Conservation (phyloP, 306 rosid genomes). For the Vachellia collinsii region DNA sequence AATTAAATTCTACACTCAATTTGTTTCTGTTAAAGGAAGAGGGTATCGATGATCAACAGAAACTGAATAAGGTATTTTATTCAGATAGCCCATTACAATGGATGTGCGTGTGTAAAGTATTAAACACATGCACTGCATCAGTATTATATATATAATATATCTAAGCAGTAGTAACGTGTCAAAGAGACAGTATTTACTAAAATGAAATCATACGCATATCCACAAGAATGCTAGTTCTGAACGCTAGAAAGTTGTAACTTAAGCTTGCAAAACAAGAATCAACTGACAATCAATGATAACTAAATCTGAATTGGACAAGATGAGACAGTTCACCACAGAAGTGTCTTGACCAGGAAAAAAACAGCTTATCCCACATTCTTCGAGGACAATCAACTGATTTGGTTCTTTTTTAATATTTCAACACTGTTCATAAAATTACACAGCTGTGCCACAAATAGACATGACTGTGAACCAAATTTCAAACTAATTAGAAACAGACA, state of each 20-base stretch:
- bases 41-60: neutral
- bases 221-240: neutral
- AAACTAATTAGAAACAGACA: slow-evolving; percentile 17
- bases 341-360: neutral
- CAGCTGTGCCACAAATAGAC: neutral
- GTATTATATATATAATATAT: too few relatives aligned
- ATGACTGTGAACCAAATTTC: neutral
- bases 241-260: neutral
- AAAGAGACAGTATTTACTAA: neutral
- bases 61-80: slow-evolving; percentile 3
- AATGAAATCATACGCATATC: neutral
- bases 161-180: too few relatives aligned
- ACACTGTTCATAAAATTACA: neutral
- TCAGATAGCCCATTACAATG: neutral
- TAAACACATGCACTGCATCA: too few relatives aligned
- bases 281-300: neutral
- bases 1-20: too few relatives aligned
- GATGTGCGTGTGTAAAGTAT: too few relatives aligned
- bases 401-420: neutral
- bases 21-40: neutral
- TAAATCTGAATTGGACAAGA: neutral
- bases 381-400: neutral
- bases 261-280: neutral
- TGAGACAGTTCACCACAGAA: neutral
- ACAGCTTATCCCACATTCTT: neutral